Percentiles rank a stretch among this genome's conserved stretches.
These are phyloP conservation scores for Boletus reticulatus DNA, from an alignment of 768 basidiomycete species.

Conservation along the genomic window DNA sequence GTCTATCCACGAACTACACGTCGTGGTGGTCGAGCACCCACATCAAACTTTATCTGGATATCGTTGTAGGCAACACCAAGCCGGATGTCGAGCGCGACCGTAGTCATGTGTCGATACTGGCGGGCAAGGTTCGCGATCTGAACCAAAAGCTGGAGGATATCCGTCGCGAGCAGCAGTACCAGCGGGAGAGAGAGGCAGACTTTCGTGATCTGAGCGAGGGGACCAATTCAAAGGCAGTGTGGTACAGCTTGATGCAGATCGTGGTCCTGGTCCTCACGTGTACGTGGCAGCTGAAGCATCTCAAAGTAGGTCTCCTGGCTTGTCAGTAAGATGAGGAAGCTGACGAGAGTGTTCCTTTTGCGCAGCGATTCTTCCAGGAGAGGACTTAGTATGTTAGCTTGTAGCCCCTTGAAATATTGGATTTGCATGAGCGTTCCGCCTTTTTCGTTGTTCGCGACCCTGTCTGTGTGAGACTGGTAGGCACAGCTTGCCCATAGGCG, in stretches of 20 bases:
- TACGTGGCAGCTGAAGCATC: conserved; percentile 89
- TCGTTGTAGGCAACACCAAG: conserved; percentile 87
- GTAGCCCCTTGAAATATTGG: conserved; percentile 11
- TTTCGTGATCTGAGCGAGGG: conserved; percentile 86
- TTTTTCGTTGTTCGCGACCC: neutral
- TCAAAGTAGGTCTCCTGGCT: conserved; percentile 54
- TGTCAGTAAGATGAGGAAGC: neutral
- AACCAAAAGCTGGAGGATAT: conserved; percentile 94
- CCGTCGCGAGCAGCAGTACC: conserved; percentile 94
- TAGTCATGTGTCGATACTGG: conserved; percentile 78
- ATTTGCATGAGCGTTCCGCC: neutral
- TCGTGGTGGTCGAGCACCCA: conserved; percentile 86
- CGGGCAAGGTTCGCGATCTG: conserved; percentile 83
- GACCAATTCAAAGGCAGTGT: conserved; percentile 91
- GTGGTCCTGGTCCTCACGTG: conserved; percentile 80
- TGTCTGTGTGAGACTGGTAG: neutral
- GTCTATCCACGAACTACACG: conserved; percentile 89
- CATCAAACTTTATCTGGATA: conserved; percentile 92
- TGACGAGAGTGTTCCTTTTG: conserved; percentile 1
- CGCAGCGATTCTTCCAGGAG: conserved; percentile 83
- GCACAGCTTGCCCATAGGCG: neutral
- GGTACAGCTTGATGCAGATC: conserved; percentile 92
- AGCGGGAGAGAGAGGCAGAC: conserved; percentile 90
- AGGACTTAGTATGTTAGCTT: conserved; percentile 44
- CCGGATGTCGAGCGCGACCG: conserved; percentile 87